Evolutionary conservation across 768 basidiomycete species (phyloP).

Genomic region (Lactarius pseudohatsudake): DNA sequence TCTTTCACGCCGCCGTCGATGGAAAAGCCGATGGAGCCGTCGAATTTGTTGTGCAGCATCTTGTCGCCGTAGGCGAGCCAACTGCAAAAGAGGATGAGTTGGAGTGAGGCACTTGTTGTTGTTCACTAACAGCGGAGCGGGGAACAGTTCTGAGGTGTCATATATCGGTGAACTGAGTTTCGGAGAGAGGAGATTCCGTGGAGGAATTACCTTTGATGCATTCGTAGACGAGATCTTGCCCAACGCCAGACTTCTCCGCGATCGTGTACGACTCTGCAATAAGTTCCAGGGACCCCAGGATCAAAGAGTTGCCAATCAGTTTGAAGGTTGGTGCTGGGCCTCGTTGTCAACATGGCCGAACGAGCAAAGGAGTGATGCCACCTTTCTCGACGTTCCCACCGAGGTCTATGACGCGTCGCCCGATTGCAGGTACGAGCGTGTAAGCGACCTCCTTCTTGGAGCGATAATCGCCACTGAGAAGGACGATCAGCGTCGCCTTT

Average conservation of each 20-base stretch:
- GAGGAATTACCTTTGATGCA: constrained; percentile 54
- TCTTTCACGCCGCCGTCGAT: constrained; percentile 90
- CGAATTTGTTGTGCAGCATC: constrained; percentile 74
- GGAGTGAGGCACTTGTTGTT: constrained; percentile 13
- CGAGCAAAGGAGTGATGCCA: constrained; percentile 25
- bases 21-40: constrained; percentile 70
- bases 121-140: constrained; percentile 50
- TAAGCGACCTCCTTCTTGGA: constrained; percentile 80
- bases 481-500: constrained; percentile 62
- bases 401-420: constrained; percentile 73
- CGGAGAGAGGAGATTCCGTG: neutral
- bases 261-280: constrained; percentile 83
- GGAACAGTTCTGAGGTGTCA: constrained; percentile 54
- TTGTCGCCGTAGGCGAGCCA: constrained; percentile 59
- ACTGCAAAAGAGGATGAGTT: constrained; percentile 34
- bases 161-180: constrained; percentile 12
- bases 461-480: constrained; percentile 78
- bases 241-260: constrained; percentile 81
- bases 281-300: constrained; percentile 74
- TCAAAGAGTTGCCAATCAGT: constrained; percentile 76
- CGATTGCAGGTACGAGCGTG: constrained; percentile 77
- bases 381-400: constrained; percentile 87
- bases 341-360: neutral
- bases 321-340: constrained; percentile 65
- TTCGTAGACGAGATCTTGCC: constrained; percentile 52